Evolutionary conservation across 352 stramenopile genomes (phyloP).

Genomic region (Phytophthora aleatoria): DNA sequence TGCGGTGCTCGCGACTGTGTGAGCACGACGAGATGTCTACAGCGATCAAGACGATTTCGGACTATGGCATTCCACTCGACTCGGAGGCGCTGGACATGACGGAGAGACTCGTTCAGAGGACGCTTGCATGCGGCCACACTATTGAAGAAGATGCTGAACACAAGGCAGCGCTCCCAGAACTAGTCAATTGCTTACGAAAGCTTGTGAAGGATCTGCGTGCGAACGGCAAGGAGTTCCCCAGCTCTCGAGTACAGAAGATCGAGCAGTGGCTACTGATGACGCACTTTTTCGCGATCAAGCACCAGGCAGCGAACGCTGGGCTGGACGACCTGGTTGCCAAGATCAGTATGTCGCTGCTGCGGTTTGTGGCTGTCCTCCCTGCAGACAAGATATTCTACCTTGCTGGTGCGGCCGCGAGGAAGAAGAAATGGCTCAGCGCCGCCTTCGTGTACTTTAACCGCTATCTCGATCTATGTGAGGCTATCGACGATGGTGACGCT

Average conservation of each 20-base stretch:
- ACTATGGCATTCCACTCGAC: slow-evolving; percentile 84
- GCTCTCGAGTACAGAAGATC: slow-evolving; percentile 62
- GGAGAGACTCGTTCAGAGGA: slow-evolving; percentile 63
- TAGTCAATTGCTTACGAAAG: slow-evolving; percentile 74
- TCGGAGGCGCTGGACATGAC: slow-evolving; percentile 54
- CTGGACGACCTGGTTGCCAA: slow-evolving; percentile 76
- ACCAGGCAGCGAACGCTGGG: slow-evolving; percentile 55
- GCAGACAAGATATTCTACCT: slow-evolving; percentile 96
- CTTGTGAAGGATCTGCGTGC: slow-evolving; percentile 74
- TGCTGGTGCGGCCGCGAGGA: slow-evolving; percentile 74
- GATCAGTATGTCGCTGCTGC: slow-evolving; percentile 89
- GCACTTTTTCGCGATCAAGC: slow-evolving; percentile 82
- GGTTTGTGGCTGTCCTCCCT: slow-evolving; percentile 88
- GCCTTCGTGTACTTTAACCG: slow-evolving; percentile 96
- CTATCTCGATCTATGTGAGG: slow-evolving; percentile 94
- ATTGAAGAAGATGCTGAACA: slow-evolving; percentile 53
- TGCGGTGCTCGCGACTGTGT: slow-evolving; percentile 71
- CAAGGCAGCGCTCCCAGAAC: slow-evolving; percentile 52
- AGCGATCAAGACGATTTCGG: slow-evolving; percentile 73
- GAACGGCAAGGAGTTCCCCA: slow-evolving; percentile 54
- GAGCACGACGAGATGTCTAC: slow-evolving; percentile 78
- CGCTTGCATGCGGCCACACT: slow-evolving; percentile 46
- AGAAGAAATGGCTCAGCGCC: slow-evolving; percentile 91
- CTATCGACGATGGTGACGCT: slow-evolving; percentile 91
- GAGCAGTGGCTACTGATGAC: slow-evolving; percentile 80